These are phyloP conservation scores for Drechslerella stenobrocha DNA, from an alignment of 2,329 filamentous ascomycete genomes.

Conservation along the genomic window DNA sequence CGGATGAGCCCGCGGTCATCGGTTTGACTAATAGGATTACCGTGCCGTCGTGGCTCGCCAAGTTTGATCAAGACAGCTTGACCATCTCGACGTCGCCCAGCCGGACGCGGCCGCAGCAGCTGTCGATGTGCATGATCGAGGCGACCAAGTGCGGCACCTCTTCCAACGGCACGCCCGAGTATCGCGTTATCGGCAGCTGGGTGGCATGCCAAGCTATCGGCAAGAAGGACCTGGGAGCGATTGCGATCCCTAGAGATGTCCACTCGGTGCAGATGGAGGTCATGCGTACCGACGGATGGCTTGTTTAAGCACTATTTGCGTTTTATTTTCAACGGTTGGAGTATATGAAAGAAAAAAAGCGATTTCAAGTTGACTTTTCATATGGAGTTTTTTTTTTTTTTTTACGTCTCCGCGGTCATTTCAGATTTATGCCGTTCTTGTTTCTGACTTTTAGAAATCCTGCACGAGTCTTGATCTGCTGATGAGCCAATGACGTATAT, in stretches of 20 bases:
- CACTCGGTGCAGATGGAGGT: constrained; percentile 27
- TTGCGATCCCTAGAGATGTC: constrained; percentile 43
- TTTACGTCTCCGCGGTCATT: no score
- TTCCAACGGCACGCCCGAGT: constrained; percentile 20
- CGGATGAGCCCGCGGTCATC: constrained; percentile 40
- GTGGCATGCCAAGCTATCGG: constrained; percentile 28
- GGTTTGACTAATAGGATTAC: constrained; percentile 43
- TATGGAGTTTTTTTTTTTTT: no score
- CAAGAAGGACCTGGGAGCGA: constrained; percentile 33
- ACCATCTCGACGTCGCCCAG: constrained; percentile 37
- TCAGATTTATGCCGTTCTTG: no score
- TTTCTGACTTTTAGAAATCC: no score
- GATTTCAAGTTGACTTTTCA: constrained; percentile 8
- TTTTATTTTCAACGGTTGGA: constrained; percentile 9
- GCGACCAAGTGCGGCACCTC: constrained; percentile 26
- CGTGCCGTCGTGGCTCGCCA: constrained; percentile 34
- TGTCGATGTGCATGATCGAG: constrained; percentile 43
- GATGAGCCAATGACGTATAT: no score
- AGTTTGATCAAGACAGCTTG: constrained; percentile 33
- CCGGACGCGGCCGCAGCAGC: constrained; percentile 13
- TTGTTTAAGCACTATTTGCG: constrained; percentile 21
- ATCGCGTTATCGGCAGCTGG: constrained; percentile 39
- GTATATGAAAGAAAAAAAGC: background rate
- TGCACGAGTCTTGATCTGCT: no score
- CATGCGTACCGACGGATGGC: constrained; percentile 36